Percentiles rank a stretch among this genome's conserved stretches.
Conservation (phyloP, 2,329 filamentous ascomycete genomes). For the Coniosporium tulheliwenetii region DNA sequence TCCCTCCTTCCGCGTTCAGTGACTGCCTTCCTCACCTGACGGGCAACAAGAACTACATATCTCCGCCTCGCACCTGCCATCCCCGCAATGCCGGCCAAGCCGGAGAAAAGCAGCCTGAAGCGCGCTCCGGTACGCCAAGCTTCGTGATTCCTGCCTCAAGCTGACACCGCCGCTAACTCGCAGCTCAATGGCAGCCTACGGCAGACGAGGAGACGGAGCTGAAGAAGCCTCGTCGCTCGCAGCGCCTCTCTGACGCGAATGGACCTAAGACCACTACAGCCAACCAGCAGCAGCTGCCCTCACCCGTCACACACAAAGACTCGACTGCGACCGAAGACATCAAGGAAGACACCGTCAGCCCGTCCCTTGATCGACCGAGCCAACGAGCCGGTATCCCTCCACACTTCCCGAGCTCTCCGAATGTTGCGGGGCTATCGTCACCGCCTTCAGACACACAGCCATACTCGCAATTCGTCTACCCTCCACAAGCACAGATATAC, state of each 20-base stretch:
- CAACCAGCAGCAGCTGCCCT: constrained; percentile 58
- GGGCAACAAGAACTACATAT: background rate
- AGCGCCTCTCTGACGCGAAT: constrained; percentile 39
- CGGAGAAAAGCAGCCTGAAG: constrained; percentile 74
- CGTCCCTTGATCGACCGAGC: constrained; percentile 22
- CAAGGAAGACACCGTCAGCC: constrained; percentile 60
- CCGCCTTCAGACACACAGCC: constrained; percentile 65
- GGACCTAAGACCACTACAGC: constrained; percentile 30
- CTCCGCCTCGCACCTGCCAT: background rate
- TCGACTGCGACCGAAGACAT: constrained; percentile 42
- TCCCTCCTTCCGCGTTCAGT: too few species aligned
- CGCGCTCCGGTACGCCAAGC: constrained; percentile 49
- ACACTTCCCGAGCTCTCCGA: constrained; percentile 21
- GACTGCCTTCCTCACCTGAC: background rate
- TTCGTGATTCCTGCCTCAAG: too few species aligned
- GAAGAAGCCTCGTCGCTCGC: constrained; percentile 74
- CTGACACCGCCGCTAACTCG: too few species aligned
- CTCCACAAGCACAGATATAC: constrained; percentile 50
- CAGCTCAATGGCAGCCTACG: constrained; percentile 37
- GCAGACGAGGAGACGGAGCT: constrained; percentile 44
- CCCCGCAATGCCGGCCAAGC: background rate
- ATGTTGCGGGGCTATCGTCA: constrained; percentile 33
- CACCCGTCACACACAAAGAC: constrained; percentile 58
- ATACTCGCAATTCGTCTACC: constrained; percentile 66
- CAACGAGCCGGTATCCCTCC: constrained; percentile 29